These are phyloP conservation scores for Chaetomiaceae sp. DNA, from an alignment of 2,329 filamentous ascomycete genomes.

Conservation along the genomic window DNA sequence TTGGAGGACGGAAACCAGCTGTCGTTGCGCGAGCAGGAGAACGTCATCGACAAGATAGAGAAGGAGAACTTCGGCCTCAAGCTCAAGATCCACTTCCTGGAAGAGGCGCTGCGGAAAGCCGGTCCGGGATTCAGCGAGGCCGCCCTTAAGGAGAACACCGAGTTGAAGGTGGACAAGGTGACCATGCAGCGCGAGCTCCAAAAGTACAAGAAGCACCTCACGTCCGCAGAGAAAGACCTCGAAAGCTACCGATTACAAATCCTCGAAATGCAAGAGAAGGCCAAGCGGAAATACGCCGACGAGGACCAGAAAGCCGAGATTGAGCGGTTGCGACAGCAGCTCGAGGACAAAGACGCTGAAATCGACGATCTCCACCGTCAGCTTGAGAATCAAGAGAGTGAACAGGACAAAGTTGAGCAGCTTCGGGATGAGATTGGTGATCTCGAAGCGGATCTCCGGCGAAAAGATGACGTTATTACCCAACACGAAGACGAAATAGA, in stretches of 20 bases:
- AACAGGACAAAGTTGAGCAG: conserved; percentile 58
- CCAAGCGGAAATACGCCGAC: conserved; percentile 70
- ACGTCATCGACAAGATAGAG: conserved; percentile 90
- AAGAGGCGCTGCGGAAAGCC: conserved; percentile 81
- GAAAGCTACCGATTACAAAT: conserved; percentile 80
- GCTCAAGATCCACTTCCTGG: conserved; percentile 93
- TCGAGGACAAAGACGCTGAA: conserved; percentile 57
- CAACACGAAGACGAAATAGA: conserved; percentile 73
- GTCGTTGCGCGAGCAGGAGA: conserved; percentile 90
- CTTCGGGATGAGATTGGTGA: conserved; percentile 71
- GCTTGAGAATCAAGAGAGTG: conserved; percentile 53
- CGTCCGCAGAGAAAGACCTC: conserved; percentile 77
- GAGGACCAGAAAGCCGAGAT: conserved; percentile 62
- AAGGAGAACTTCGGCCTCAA: conserved; percentile 98
- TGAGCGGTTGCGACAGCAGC: conserved; percentile 51
- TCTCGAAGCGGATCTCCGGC: conserved; percentile 68
- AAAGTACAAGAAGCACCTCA: conserved; percentile 79
- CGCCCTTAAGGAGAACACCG: conserved; percentile 89
- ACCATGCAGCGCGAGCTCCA: conserved; percentile 85
- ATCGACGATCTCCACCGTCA: conserved; percentile 58
- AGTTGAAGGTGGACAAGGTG: conserved; percentile 87
- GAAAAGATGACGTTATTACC: conserved; percentile 69
- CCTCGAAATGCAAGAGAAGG: conserved; percentile 73
- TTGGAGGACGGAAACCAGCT: conserved; percentile 84
- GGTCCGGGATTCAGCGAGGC: conserved; percentile 87